Evolutionary conservation across 108 stramenopile genomes (phyloP), one percentile per base, ranked within the genome.

Genomic region (Thalassiosira profunda): DNA sequence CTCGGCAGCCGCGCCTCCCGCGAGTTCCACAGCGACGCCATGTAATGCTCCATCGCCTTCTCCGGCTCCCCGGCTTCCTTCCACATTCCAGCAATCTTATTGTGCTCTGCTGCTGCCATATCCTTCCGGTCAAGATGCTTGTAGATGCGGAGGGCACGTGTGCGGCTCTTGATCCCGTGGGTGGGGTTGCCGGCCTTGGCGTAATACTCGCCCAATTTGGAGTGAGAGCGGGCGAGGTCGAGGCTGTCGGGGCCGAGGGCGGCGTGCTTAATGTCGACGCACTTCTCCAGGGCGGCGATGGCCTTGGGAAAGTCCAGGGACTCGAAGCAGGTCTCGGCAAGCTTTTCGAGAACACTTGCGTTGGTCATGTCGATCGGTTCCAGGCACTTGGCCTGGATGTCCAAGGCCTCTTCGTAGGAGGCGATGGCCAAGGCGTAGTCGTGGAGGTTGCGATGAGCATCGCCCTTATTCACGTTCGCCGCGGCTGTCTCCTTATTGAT

Each of bases 1-100:
- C 67, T 68, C 17, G 75, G 67, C 29, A 76, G 36, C 35, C 55
- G 67, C 7, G 75, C 75, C 59, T 68, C 75, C 18, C 75, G 51
- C 8, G 67, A 60, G 63, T 76, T 53, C 67, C 75, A 68, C 25
- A 76, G n/a, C 12, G 65, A 44, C 26, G 65, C 65, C 75, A 76
- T 76, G 18, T 76, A 76, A 54, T 76, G 75, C 45, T 76, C 75
- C 59, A 77, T 77, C 0, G 76, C 48, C 55, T 70, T 64, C 15
- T 63, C 44, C 3, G n/a, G 34, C 25, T 63, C 67, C 1, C 76
- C 76, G 18, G 62, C 30, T 49, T 14, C 29, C 34, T 77, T 77
- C 37, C 57, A 42, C 30, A 77, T 64, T 0, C 57, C 57, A 35
- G 67, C 76, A 45, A 77, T 56, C 44, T 70, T 77, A 25, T 77